Conservation (phyloP, 2,329 filamentous ascomycete genomes). For the Epichloe scottii region DNA sequence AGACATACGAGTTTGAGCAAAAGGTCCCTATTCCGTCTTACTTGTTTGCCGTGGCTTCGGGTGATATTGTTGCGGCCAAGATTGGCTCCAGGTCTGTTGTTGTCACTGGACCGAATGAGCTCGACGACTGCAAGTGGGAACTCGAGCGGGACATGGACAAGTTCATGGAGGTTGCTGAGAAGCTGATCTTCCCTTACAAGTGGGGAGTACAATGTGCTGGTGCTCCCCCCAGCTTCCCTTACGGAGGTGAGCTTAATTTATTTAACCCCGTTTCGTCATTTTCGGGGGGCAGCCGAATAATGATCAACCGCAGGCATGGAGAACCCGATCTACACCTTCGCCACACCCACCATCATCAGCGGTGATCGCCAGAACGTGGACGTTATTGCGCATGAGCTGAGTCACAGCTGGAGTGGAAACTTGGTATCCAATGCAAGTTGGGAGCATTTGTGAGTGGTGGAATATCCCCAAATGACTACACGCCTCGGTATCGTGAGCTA, state of each 20-base stretch:
- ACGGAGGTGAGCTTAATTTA: constrained; percentile 47
- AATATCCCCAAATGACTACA: background rate
- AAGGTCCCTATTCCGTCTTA: constrained; percentile 89
- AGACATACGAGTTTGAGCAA: constrained; percentile 77
- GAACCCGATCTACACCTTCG: constrained; percentile 90
- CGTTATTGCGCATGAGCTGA: constrained; percentile 80
- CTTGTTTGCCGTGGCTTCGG: constrained; percentile 80
- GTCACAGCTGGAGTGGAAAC: constrained; percentile 79
- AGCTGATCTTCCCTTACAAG: constrained; percentile 69
- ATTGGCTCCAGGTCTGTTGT: constrained; percentile 80
- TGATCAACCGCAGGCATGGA: constrained; percentile 50
- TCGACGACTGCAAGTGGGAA: constrained; percentile 78
- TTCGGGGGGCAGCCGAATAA: background rate
- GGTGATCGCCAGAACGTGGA: constrained; percentile 87
- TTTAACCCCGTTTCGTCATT: background rate
- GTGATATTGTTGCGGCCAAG: constrained; percentile 73
- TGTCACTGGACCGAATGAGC: constrained; percentile 76
- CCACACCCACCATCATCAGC: constrained; percentile 86
- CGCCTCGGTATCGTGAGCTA: background rate
- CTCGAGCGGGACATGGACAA: constrained; percentile 83
- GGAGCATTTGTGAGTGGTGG: constrained; percentile 56
- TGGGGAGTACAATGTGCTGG: constrained; percentile 95
- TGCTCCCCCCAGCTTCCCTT: constrained; percentile 79
- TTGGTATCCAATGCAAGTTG: constrained; percentile 66
- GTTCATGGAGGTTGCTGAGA: constrained; percentile 79